Percentiles rank a stretch among this genome's conserved stretches.
Conservation (phyloP, 768 basidiomycete genomes). For the Mycena vulgaris region DNA sequence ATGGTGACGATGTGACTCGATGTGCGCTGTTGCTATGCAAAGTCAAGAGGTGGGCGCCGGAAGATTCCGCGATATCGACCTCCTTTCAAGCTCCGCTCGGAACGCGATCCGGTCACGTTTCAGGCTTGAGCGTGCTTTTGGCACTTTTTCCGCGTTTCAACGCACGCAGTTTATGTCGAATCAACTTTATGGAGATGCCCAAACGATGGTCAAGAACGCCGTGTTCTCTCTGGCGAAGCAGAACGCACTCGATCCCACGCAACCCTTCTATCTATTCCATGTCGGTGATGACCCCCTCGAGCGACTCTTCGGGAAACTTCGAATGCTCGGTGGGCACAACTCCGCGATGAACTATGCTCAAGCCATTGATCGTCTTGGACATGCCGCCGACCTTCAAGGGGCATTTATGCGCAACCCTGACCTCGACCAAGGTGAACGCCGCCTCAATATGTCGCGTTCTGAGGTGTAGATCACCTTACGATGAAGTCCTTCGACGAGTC, state of each 20-base stretch:
- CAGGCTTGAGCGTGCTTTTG: too few relatives aligned
- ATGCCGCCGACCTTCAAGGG: constrained; percentile 8
- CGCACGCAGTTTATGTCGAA: constrained; percentile 43
- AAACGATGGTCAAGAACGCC: constrained; percentile 47
- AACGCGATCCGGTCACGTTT: too few relatives aligned
- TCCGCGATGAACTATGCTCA: constrained; percentile 25
- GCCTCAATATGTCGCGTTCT: constrained; percentile 23
- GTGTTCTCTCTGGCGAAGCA: constrained; percentile 42
- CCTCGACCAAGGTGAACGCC: constrained; percentile 19
- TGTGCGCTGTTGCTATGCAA: too few relatives aligned
- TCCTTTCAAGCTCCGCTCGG: too few relatives aligned
- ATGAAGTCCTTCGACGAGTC: constrained; percentile 15
- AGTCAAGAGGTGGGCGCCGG: too few relatives aligned
- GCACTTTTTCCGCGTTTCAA: constrained; percentile 40
- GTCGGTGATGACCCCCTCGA: constrained; percentile 50
- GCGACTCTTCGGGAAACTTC: constrained; percentile 45
- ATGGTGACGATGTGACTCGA: too few relatives aligned
- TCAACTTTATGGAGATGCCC: constrained; percentile 49
- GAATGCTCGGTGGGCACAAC: constrained; percentile 37
- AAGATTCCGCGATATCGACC: too few relatives aligned
- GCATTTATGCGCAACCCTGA: constrained; percentile 22
- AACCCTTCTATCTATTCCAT: constrained; percentile 41
- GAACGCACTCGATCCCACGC: constrained; percentile 39
- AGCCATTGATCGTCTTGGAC: constrained; percentile 17
- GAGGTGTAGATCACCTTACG: constrained; percentile 28